phyloP scores from a whole-genome alignment of 192 early-diverging fungal species.

The Podochytrium sp. region DNA sequence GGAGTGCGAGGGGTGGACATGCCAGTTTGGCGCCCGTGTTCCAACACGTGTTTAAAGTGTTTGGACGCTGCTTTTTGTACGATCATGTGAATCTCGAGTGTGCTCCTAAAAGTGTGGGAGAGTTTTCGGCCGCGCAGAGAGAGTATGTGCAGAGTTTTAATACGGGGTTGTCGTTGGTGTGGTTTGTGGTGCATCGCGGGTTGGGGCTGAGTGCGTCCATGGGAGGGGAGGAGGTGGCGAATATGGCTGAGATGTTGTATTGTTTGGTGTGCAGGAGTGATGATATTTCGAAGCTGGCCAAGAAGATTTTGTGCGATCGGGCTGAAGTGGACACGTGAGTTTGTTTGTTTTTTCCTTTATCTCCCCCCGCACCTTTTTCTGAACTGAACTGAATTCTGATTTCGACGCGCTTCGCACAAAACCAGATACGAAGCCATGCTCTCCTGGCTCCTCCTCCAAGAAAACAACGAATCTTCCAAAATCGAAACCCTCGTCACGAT shows the following conservation, averaged over 20 bases:
- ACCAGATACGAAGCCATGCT: slow-evolving; percentile 8
- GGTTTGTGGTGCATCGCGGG: slow-evolving; percentile 21
- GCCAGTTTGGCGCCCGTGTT: background rate
- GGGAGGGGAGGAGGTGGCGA: background rate
- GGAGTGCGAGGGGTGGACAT: background rate
- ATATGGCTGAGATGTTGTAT: slow-evolving; percentile 14
- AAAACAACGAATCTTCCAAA: background rate
- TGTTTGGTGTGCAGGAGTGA: slow-evolving; percentile 25
- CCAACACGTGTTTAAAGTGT: slow-evolving; percentile 17
- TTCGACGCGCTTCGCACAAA: no score
- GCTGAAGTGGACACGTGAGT: background rate
- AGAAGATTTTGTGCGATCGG: slow-evolving; percentile 2
- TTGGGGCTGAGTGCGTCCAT: background rate
- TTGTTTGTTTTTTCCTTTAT: background rate
- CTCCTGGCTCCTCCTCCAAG: background rate
- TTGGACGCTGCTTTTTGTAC: slow-evolving; percentile 22
- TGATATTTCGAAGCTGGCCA: slow-evolving; percentile 16
- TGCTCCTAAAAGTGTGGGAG: background rate
- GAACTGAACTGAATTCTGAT: no score
- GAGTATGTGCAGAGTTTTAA: background rate
- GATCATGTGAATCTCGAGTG: slow-evolving; percentile 5
- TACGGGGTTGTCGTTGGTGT: slow-evolving; percentile 4
- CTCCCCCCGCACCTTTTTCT: background rate
- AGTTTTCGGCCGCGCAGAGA: background rate
- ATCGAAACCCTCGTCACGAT: slow-evolving; percentile 6